phyloP scores from a whole-genome alignment of 805 yeast genomes.

The Spencermartinsiella europaea region DNA sequence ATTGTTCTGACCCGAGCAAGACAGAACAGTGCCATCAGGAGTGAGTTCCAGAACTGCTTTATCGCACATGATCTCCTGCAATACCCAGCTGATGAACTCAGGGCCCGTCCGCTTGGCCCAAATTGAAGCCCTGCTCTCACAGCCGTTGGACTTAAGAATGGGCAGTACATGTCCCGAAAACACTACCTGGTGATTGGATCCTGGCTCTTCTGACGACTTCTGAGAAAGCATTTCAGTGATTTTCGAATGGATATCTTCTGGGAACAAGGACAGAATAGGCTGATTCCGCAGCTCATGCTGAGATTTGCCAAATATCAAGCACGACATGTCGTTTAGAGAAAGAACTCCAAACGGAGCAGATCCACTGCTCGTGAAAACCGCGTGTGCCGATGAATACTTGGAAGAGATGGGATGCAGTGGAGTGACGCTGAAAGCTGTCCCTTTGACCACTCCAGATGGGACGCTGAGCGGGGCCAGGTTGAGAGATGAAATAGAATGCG shows the following conservation, averaged over 20 bases:
- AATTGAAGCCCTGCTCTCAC: slow-evolving; percentile 75
- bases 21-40: slow-evolving; percentile 4
- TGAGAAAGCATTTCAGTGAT: not conserved
- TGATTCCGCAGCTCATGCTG: slow-evolving; percentile 55
- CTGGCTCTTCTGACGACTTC: not conserved
- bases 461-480: slow-evolving; percentile 10
- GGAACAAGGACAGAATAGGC: slow-evolving; percentile 62
- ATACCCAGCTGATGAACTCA: slow-evolving; percentile 69
- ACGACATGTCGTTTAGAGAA: slow-evolving; percentile 87
- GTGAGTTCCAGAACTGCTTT: slow-evolving; percentile 27
- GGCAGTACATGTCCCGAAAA: slow-evolving; percentile 74
- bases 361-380: slow-evolving; percentile 73
- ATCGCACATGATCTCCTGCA: slow-evolving; percentile 62
- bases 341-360: slow-evolving; percentile 73
- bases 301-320: slow-evolving; percentile 78
- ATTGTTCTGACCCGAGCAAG: slow-evolving; percentile 12
- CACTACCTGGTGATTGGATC: slow-evolving; percentile 16
- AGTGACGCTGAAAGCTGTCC: slow-evolving; percentile 40
- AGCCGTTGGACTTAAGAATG: slow-evolving; percentile 59
- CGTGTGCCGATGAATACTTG: slow-evolving; percentile 63
- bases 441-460: not conserved
- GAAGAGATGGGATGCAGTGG: slow-evolving; percentile 51
- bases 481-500: slow-evolving; percentile 21
- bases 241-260: not conserved
- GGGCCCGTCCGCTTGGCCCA: slow-evolving; percentile 70